These are phyloP conservation scores for Microsporum ferrugineum DNA, from an alignment of 2,329 filamentous ascomycete genomes.

Conservation along the genomic window DNA sequence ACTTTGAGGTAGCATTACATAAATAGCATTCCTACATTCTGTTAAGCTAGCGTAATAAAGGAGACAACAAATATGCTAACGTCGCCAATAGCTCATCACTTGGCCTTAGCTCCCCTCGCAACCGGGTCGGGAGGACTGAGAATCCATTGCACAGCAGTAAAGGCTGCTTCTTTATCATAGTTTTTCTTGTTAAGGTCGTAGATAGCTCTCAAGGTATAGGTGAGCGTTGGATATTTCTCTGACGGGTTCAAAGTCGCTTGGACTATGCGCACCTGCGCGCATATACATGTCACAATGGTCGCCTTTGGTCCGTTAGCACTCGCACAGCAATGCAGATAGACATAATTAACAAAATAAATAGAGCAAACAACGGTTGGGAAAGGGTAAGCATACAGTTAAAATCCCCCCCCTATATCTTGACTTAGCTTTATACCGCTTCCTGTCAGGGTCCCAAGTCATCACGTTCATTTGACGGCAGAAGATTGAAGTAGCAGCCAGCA, in stretches of 20 bases:
- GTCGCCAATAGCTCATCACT: neutral
- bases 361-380: neutral
- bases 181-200: slow-evolving; percentile 8
- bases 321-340: neutral
- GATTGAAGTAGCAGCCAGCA: slow-evolving; percentile 9
- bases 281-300: slow-evolving; percentile 11
- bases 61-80: neutral
- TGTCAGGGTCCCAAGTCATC: slow-evolving; percentile 8
- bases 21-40: too few relatives aligned
- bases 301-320: slow-evolving; percentile 3
- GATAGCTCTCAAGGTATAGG: slow-evolving; percentile 9
- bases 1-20: too few relatives aligned
- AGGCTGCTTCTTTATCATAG: slow-evolving; percentile 10
- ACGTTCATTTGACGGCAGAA: slow-evolving; percentile 13
- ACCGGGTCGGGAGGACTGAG: slow-evolving; percentile 10
- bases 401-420: slow-evolving; percentile 9
- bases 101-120: neutral
- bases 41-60: too few relatives aligned
- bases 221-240: slow-evolving; percentile 6
- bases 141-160: slow-evolving; percentile 12
- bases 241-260: slow-evolving; percentile 11
- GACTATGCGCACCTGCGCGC: slow-evolving; percentile 6
- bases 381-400: slow-evolving; percentile 7
- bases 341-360: neutral
- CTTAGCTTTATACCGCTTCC: slow-evolving; percentile 6